phyloP scores from a whole-genome alignment of 2,329 filamentous ascomycete genomes.

The Claviceps humidiphila region DNA sequence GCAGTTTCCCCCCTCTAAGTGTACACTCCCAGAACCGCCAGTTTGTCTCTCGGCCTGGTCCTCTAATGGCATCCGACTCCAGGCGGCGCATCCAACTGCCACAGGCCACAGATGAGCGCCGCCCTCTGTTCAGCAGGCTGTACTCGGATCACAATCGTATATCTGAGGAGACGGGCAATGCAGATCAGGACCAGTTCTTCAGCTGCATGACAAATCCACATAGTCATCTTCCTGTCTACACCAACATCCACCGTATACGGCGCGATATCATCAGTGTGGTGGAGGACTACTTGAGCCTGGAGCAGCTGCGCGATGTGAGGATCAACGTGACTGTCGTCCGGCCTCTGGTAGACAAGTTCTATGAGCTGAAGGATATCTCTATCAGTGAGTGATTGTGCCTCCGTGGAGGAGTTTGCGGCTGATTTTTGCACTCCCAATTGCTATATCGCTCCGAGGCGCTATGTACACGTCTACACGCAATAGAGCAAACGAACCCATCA shows the following conservation, averaged over 20 bases:
- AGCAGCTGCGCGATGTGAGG: conserved; percentile 66
- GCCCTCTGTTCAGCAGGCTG: conserved; percentile 21
- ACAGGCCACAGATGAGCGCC: conserved; percentile 17
- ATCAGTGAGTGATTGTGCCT: conserved; percentile 38
- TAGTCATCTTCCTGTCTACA: conserved; percentile 57
- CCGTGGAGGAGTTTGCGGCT: background rate
- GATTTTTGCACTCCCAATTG: background rate
- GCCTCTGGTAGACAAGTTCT: conserved; percentile 72
- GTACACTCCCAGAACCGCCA: too few relatives aligned
- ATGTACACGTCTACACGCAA: background rate
- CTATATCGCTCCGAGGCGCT: background rate
- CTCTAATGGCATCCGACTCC: conserved; percentile 10
- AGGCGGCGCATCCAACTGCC: conserved; percentile 19
- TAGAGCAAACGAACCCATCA: background rate
- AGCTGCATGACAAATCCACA: conserved; percentile 45
- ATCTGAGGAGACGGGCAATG: conserved; percentile 13
- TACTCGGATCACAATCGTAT: conserved; percentile 17
- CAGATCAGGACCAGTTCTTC: conserved; percentile 24
- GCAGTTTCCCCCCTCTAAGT: too few relatives aligned
- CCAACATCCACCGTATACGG: conserved; percentile 60
- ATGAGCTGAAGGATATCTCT: conserved; percentile 66
- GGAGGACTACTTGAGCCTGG: conserved; percentile 51
- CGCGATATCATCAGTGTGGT: conserved; percentile 51
- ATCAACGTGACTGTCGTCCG: conserved; percentile 72
- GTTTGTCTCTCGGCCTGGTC: background rate